Percentiles rank a stretch among this genome's conserved stretches.
Conservation (phyloP, 345 rosid species). For the Syzygium oleosum region DNA sequence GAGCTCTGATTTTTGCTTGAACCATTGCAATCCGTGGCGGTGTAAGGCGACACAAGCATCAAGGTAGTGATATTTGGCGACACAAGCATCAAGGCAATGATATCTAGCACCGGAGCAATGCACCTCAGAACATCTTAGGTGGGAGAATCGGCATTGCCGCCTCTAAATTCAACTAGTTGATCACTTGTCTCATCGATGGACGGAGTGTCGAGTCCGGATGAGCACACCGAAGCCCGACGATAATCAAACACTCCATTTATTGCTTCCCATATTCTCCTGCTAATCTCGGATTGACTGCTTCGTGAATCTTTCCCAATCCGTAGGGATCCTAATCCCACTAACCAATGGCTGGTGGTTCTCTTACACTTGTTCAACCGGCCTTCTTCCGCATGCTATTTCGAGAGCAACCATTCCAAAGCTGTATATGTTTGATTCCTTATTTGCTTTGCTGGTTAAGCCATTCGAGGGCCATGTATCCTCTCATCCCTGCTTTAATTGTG, state of each 20-base stretch:
- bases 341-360: background rate
- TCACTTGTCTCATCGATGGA: constrained; percentile 10
- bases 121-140: constrained; percentile 1
- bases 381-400: constrained; percentile 22
- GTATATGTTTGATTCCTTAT: constrained; percentile 26
- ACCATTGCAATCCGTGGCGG: too few species aligned
- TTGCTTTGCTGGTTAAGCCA: constrained; percentile 9
- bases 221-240: constrained; percentile 14
- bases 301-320: background rate
- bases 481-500: constrained; percentile 19
- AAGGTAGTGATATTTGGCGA: background rate
- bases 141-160: constrained; percentile 4
- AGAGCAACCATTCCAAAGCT: constrained; percentile 31
- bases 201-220: constrained; percentile 2
- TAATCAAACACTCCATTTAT: constrained; percentile 10
- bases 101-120: background rate
- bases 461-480: constrained; percentile 30
- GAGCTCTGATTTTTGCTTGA: too few species aligned
- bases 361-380: background rate
- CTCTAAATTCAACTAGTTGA: constrained; percentile 2
- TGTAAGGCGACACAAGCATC: too few species aligned
- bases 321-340: constrained; percentile 14
- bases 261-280: background rate
- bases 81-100: too few species aligned
- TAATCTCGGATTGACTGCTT: constrained; percentile 3